Evolutionary conservation across 768 basidiomycete species (phyloP), one percentile per base, ranked within the genome.

Genomic region (Trametes punicea): DNA sequence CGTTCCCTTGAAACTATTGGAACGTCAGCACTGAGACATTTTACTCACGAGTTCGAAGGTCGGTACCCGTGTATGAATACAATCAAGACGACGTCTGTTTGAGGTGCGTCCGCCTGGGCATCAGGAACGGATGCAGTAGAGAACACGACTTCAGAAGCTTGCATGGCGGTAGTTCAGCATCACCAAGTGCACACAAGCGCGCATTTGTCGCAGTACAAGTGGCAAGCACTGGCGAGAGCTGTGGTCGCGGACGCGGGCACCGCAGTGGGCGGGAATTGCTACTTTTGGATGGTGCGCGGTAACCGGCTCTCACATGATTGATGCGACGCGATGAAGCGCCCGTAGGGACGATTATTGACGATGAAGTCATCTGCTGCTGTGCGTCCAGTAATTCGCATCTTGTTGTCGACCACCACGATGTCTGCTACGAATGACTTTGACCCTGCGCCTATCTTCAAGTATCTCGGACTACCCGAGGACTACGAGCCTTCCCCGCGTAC

Each of bases 51-150:
- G 15, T 11, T 34, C 6, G 16, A 18, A 34, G 25, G 15, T 18
- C 79, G 80, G 68, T 76, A 91, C 68, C 90, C 91, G 62, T 93
- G 91, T 26, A 93, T 85, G 66, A 90, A 93, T 34, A 92, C 73
- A 53, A 90, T 66, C 33, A 92, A 76, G 4, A 93, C 71, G 6
- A 78, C 60, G n/a, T 84, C 81, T 21, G 57, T 49, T 26, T 74
- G 62, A 31, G 67, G 29, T 9, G 54, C 23, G 15, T 30, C 7
- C 36, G 39, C 13, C 2, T 44, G 13, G 27, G 39, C n/a, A 2
- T 41, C 44, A 5, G 51, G 1, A 26, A 21, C 15, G 23, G 36
- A n/a, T 3, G n/a, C 36, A 26, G 29, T 20, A 20, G 52, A 4
- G 1, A 34, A 41, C 13, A 29, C 25, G 25, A 39, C 16, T 31